Evolutionary conservation across 2,329 filamentous ascomycete species (phyloP), one percentile per base, ranked within the genome.

Genomic region (Hansfordia pulvinata): DNA sequence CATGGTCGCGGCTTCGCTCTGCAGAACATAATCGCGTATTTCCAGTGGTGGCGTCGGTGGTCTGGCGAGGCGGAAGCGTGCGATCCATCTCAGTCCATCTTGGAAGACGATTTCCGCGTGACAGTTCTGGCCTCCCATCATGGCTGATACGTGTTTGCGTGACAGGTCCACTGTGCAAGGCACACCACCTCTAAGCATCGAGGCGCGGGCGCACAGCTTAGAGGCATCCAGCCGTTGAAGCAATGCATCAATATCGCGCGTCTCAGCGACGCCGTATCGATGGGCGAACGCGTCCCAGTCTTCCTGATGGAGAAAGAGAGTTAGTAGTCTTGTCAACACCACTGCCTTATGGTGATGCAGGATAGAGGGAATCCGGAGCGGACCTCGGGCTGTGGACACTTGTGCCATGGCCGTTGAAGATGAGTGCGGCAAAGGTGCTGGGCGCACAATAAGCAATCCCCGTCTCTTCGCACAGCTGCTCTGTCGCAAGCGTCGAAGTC

Each of bases 101-200:
- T 28, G n/a, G 22, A 47, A 47, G 4, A n/a, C 30, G n/a, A 47
- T 31, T 5, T 44, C 38, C 4, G 37, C 37, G 32, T 47, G 40
- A 17, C 37, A 44, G 20, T 43, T 46, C 21, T 44, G 36, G 0
- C 38, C 34, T 13, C 44, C 40, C 36, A 41, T 44, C 37, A 42
- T 44, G 4, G 23, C 17, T n/a, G 35, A 38, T 4, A 44, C 25
- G 10, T 11, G 31, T 22, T 37, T 32, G 4, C 25, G 12, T 3
- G 33, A 41, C 6, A 43, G n/a, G 26, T 43, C 27, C 5, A 42
- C 17, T 4, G 28, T 23, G 19, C 38, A 46, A 8, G 28, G 35
- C 3, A 37, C 30, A 5, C 30, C 36, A 12, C 24, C 17, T 8
- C 35, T 26, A 3, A 39, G 20, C 17, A 23, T 25, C 12, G 37